These are phyloP conservation scores for Ophiostoma australiae DNA, from an alignment of 2,329 filamentous ascomycete genomes.

Conservation along the genomic window DNA sequence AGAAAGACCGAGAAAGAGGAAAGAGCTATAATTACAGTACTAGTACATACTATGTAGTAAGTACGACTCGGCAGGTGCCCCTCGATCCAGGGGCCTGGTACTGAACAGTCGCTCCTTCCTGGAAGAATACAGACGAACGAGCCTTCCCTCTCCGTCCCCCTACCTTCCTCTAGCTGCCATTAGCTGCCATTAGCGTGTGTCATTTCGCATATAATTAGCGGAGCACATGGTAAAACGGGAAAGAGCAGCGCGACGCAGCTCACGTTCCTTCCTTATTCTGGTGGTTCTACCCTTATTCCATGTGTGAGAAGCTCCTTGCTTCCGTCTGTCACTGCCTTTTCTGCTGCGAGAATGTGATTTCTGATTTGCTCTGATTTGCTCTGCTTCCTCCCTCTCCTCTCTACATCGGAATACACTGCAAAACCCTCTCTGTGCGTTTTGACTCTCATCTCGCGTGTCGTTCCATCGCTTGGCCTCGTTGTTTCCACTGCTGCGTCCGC, in stretches of 20 bases:
- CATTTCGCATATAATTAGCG: neutral
- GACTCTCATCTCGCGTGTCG: neutral
- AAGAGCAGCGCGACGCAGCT: conserved; percentile 2
- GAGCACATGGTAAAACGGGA: conserved; percentile 4
- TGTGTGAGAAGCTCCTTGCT: neutral
- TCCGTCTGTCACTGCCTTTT: conserved; percentile 1
- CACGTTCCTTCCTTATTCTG: neutral
- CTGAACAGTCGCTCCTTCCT: neutral
- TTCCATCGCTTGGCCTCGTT: neutral
- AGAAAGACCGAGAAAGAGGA: neutral
- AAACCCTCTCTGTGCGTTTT: neutral
- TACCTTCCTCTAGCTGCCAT: neutral
- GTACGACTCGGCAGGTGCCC: conserved; percentile 4
- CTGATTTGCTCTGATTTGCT: neutral
- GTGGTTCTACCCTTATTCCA: neutral
- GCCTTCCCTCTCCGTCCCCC: neutral
- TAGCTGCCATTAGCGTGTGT: conserved; percentile 14
- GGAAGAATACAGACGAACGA: neutral
- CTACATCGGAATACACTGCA: neutral
- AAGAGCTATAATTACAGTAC: too few relatives aligned
- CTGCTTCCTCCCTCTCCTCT: neutral
- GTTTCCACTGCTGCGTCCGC: neutral
- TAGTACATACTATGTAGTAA: too few relatives aligned
- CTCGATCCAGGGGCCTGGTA: conserved; percentile 14
- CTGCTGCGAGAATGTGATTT: neutral